phyloP scores from a whole-genome alignment of 2,329 filamentous ascomycete genomes.

The Aureobasidium musti region DNA sequence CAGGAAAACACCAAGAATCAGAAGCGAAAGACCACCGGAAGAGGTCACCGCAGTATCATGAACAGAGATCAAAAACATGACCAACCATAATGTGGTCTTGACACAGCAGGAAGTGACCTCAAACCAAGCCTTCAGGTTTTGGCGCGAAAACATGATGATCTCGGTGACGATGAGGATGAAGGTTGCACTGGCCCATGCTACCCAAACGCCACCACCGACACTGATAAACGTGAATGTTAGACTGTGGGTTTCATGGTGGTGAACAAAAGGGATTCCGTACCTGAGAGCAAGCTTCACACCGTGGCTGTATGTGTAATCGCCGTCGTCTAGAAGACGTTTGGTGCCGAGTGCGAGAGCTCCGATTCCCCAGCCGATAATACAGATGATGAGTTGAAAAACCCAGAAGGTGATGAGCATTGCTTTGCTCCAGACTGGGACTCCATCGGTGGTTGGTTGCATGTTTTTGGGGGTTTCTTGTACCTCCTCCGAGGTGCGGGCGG shows the following conservation, averaged over 20 bases:
- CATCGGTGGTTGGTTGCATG: not conserved
- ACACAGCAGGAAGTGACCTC: not conserved
- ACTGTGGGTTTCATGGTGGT: too few species aligned
- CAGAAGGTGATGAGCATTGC: conserved; percentile 14
- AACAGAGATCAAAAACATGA: not conserved
- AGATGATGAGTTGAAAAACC: not conserved
- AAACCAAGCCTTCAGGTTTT: not conserved
- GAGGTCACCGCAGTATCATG: not conserved
- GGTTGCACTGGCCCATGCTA: not conserved
- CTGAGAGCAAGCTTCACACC: not conserved
- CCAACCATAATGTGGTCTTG: conserved; percentile 11
- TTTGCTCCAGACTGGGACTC: not conserved
- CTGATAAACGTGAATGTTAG: not conserved
- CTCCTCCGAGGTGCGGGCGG: not conserved
- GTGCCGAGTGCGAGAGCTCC: not conserved
- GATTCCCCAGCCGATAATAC: not conserved
- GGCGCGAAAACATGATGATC: not conserved
- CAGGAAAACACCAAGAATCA: not conserved
- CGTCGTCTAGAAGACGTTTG: not conserved
- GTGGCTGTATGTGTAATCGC: not conserved
- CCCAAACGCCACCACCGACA: not conserved
- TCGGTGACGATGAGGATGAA: conserved; percentile 15
- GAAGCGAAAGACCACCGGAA: not conserved
- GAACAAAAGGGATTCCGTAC: not conserved
- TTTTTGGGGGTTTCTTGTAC: not conserved